Base-by-base conservation (phyloP, 2,329 filamentous ascomycete species). In the Cladosporium colombiae region DNA sequence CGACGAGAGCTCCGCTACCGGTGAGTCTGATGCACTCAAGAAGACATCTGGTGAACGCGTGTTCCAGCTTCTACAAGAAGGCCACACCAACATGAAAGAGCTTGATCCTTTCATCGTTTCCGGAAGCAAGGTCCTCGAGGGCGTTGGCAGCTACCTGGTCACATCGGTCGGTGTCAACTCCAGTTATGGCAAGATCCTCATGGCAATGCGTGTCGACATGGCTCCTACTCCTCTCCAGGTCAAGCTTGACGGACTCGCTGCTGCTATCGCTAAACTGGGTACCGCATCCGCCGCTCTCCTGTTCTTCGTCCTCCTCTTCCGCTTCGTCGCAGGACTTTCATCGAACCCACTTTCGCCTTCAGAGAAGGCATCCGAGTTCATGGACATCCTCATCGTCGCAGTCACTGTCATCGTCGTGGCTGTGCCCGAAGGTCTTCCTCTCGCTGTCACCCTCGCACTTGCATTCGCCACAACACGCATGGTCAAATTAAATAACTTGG, bases 31-130 rank as follows among this genome's bases (percentile, higher is more conserved):
- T 68, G 77, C 91, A 8, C 80, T 93, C 35, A 88, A 86, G 72
- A 93, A 93, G 78, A 84, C 81, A 1, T 76, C 85, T 1, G 88
- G 84, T 2, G 85, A 87, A 35, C 88, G 90, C 25, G 91, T 91
- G 21, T 88, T 85, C 74, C 83, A 83, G 37, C 83, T 86, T 2
- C 88, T 90, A 68, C 84, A 88, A 68, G 87, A 86, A 57, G 82
- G 87, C 66, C 82, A 88, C 61, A 82, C 82, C 27, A 40, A 65
- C 14, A 78, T 89, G 37, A 83, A 84, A 79, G 92, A 92, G 71
- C 80, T 90, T 67, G 91, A 93, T 70, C 91, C 91, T 0, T 94
- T 94, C 77, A 92, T 97, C 72, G 91, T 96, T 70, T 97, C 93
- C 31, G 93, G 91, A 56, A 89, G 89, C 4, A 92, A 91, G 70